Conservation (phyloP, 2,329 filamentous ascomycete genomes). For the Tolypocladium guangdongense region DNA sequence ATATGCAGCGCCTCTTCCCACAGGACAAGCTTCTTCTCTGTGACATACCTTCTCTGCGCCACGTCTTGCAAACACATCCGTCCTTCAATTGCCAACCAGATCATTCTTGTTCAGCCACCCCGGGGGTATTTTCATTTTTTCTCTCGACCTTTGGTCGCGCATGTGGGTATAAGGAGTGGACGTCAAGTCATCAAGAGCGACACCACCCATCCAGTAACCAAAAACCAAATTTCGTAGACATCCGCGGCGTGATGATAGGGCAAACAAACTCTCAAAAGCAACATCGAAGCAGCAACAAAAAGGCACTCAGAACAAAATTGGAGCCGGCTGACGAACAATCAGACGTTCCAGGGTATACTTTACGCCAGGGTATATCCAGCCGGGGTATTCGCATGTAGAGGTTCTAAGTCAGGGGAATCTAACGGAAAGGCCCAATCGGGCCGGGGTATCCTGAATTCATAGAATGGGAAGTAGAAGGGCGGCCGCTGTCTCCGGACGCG, state of each 20-base stretch:
- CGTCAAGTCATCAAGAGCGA: constrained; percentile 23
- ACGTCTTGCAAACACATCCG: not conserved
- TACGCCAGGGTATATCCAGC: constrained; percentile 58
- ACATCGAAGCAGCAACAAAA: constrained; percentile 10
- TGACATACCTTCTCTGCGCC: not conserved
- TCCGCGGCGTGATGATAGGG: constrained; percentile 3
- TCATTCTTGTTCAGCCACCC: constrained; percentile 13
- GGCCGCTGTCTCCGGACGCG: constrained; percentile 81
- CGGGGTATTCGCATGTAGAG: constrained; percentile 44
- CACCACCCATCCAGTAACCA: constrained; percentile 9
- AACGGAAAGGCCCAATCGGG: constrained; percentile 84
- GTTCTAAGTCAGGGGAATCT: constrained; percentile 42
- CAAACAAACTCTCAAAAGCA: constrained; percentile 6
- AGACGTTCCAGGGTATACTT: constrained; percentile 38
- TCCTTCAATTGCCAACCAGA: constrained; percentile 7
- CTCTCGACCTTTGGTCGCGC: constrained; percentile 18
- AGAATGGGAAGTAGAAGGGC: constrained; percentile 90
- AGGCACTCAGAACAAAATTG: constrained; percentile 7
- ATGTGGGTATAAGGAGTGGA: constrained; percentile 24
- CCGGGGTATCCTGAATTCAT: constrained; percentile 92
- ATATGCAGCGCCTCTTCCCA: not conserved
- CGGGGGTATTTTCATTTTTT: constrained; percentile 23
- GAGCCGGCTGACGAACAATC: constrained; percentile 7
- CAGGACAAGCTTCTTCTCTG: not conserved
- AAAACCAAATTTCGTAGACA: constrained; percentile 6